Conservation (phyloP, 2,329 filamentous ascomycete genomes). For the Curvularia lunata region DNA sequence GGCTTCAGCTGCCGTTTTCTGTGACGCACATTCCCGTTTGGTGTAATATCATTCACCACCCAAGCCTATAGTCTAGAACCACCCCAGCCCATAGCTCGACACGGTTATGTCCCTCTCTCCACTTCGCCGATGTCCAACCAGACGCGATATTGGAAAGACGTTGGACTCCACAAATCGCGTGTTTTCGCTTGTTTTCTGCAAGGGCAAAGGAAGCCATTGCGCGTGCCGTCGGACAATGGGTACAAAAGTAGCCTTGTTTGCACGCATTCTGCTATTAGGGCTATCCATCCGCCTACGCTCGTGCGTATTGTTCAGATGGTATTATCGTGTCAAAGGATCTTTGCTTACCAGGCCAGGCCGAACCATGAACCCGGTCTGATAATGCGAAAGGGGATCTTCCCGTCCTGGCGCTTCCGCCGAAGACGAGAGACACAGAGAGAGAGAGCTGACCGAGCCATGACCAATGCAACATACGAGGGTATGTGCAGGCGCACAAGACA, state of each 20-base stretch:
- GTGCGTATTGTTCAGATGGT: background rate
- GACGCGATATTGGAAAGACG: too few species aligned
- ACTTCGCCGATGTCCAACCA: too few species aligned
- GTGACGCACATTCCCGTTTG: conserved; percentile 5
- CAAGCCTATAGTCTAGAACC: conserved; percentile 11
- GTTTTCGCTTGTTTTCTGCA: background rate
- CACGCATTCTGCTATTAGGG: background rate
- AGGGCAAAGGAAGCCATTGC: too few species aligned
- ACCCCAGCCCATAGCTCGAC: background rate
- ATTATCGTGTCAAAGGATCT: background rate
- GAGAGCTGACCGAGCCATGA: background rate
- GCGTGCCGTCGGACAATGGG: background rate
- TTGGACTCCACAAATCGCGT: too few species aligned
- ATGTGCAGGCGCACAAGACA: too few species aligned
- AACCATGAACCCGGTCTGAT: conserved; percentile 2
- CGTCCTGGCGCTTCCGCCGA: conserved; percentile 16
- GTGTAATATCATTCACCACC: conserved; percentile 5
- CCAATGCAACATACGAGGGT: background rate
- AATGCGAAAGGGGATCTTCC: conserved; percentile 5
- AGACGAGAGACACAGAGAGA: too few species aligned
- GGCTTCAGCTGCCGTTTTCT: conserved; percentile 4
- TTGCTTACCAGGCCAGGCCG: background rate
- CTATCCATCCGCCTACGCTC: background rate
- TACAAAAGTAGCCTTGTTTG: background rate
- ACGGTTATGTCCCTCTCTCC: background rate